These are phyloP conservation scores for Gastrolobium bilobum DNA, from an alignment of 306 rosid genomes.

Conservation along the genomic window DNA sequence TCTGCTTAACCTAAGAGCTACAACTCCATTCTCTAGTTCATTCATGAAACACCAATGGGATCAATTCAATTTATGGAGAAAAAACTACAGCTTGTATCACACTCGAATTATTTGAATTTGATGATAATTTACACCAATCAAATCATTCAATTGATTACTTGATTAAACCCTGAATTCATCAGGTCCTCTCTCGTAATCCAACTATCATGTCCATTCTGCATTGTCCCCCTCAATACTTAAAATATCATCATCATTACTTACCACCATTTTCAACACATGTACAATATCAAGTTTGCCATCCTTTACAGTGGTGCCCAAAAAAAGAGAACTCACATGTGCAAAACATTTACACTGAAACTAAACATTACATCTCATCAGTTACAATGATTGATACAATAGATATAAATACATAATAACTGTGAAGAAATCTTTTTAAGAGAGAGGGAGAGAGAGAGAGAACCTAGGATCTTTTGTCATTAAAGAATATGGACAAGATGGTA, in stretches of 20 bases:
- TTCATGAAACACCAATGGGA: not conserved
- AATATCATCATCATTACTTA: conserved; percentile 18
- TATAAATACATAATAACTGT: not conserved
- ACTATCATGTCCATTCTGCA: not conserved
- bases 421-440: not conserved
- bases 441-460: not conserved
- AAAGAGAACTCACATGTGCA: not conserved
- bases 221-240: conserved; percentile 10
- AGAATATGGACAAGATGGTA: not conserved
- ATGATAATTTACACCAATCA: not conserved
- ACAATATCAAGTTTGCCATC: not conserved
- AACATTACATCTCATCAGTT: not conserved
- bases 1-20: no score
- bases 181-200: not conserved
- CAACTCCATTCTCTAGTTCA: not conserved
- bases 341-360: not conserved
- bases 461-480: conserved; percentile 23
- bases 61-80: not conserved
- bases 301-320: not conserved
- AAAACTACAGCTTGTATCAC: not conserved
- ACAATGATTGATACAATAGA: not conserved
- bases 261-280: conserved; percentile 1
- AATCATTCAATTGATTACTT: conserved; percentile 1
- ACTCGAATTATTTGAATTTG: conserved; percentile 19
- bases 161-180: not conserved